These are phyloP conservation scores for Aspergillus quadrilineatus DNA, from an alignment of 2,329 filamentous ascomycete species.

Conservation along the genomic window DNA sequence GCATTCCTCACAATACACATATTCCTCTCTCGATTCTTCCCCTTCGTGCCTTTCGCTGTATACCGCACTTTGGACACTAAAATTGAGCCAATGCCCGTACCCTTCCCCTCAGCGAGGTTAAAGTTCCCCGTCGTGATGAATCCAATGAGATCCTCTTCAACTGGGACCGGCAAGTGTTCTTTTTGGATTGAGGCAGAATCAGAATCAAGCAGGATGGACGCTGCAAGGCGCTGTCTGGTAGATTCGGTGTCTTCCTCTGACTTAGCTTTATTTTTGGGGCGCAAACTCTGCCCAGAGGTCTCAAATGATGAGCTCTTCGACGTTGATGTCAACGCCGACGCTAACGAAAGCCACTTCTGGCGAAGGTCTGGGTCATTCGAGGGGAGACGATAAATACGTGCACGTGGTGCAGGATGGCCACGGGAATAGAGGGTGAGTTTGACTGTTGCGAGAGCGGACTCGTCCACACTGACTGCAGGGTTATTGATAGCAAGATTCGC, in stretches of 20 bases:
- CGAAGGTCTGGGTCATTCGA: slow-evolving; percentile 55
- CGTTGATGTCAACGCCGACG: slow-evolving; percentile 19
- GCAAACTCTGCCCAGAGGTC: no score
- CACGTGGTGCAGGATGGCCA: slow-evolving; percentile 69
- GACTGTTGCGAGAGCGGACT: slow-evolving; percentile 56
- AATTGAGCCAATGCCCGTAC: slow-evolving; percentile 72
- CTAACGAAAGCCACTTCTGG: slow-evolving; percentile 68
- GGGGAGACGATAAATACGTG: slow-evolving; percentile 86
- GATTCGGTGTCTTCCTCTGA: slow-evolving; percentile 19
- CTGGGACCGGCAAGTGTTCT: slow-evolving; percentile 60
- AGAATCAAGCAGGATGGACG: slow-evolving; percentile 40
- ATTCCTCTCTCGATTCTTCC: slow-evolving; percentile 27
- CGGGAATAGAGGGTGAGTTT: slow-evolving; percentile 66
- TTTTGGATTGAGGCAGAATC: slow-evolving; percentile 33
- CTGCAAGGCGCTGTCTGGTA: slow-evolving; percentile 28
- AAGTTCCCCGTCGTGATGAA: slow-evolving; percentile 88
- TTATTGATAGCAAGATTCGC: slow-evolving; percentile 30
- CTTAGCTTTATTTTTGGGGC: neutral
- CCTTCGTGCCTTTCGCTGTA: neutral
- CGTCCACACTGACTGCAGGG: slow-evolving; percentile 23
- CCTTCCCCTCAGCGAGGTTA: slow-evolving; percentile 72
- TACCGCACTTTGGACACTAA: slow-evolving; percentile 55
- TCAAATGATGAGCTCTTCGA: slow-evolving; percentile 25
- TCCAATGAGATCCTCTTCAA: slow-evolving; percentile 74
- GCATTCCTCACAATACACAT: slow-evolving; percentile 77